Conservation (phyloP, 805 yeast genomes). For the Yarrowia deformans region DNA sequence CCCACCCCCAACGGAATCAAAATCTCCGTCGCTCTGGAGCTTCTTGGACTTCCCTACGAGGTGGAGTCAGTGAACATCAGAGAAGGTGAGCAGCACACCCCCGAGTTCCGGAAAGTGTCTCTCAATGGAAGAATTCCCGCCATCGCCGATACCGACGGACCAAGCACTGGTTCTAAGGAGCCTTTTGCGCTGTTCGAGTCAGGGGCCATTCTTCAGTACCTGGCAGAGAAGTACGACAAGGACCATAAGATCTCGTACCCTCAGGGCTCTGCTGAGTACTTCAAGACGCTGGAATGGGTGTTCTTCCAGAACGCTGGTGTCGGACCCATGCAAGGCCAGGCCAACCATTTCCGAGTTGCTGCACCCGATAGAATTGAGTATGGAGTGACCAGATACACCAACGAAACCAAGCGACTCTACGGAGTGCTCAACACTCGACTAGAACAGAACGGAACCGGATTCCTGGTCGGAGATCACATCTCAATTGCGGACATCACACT, state of each 20-base stretch:
- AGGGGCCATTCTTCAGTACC: constrained; percentile 66
- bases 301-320: constrained; percentile 65
- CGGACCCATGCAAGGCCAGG: constrained; percentile 72
- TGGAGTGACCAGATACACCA: constrained; percentile 59
- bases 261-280: constrained; percentile 55
- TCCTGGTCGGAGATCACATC: constrained; percentile 65
- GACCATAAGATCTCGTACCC: constrained; percentile 56
- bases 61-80: constrained; percentile 54
- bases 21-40: constrained; percentile 51
- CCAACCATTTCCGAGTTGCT: constrained; percentile 55
- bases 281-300: constrained; percentile 55
- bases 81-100: constrained; percentile 59
- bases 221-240: constrained; percentile 67
- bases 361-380: constrained; percentile 63
- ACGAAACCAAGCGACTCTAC: constrained; percentile 61
- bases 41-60: constrained; percentile 51
- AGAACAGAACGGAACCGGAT: constrained; percentile 57
- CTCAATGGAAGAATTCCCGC: constrained; percentile 72
- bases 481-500: constrained; percentile 63
- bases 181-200: constrained; percentile 58
- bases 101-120: constrained; percentile 63
- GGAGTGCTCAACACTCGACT: constrained; percentile 63
- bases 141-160: constrained; percentile 47
- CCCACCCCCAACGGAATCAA: constrained; percentile 57
- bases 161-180: constrained; percentile 40